phyloP scores from a whole-genome alignment of 2,329 filamentous ascomycete species.

The Chaetoscypha palmicola region DNA sequence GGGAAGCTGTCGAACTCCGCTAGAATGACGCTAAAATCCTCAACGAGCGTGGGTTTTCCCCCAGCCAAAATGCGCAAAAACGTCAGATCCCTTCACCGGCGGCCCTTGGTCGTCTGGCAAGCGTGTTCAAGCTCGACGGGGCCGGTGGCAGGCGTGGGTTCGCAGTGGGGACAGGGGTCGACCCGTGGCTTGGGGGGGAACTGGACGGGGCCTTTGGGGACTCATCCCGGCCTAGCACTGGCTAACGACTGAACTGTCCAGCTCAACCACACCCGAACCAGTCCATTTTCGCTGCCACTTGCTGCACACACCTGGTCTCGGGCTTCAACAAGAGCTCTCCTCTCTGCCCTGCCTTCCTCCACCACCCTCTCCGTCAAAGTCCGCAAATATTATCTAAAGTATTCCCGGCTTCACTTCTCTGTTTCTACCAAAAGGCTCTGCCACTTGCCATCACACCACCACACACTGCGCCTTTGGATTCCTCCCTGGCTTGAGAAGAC shows the following conservation, averaged over 20 bases:
- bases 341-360: neutral
- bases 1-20: too few relatives aligned
- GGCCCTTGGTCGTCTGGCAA: too few relatives aligned
- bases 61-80: neutral
- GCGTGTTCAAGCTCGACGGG: too few relatives aligned
- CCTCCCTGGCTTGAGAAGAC: constrained; percentile 6
- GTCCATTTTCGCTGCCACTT: neutral
- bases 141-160: too few relatives aligned
- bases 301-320: neutral
- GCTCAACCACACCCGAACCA: too few relatives aligned
- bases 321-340: constrained; percentile 1
- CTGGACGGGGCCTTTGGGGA: too few relatives aligned
- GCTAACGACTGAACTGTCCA: too few relatives aligned
- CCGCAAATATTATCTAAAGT: neutral
- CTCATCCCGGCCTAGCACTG: too few relatives aligned
- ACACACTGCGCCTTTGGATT: neutral
- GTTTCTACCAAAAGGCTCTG: constrained; percentile 4
- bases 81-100: neutral
- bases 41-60: neutral
- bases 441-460: neutral
- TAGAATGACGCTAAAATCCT: too few relatives aligned
- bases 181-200: too few relatives aligned
- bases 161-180: too few relatives aligned
- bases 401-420: neutral
- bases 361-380: neutral